phyloP scores from a whole-genome alignment of 139 green algal species.

The Chlorella sp. region DNA sequence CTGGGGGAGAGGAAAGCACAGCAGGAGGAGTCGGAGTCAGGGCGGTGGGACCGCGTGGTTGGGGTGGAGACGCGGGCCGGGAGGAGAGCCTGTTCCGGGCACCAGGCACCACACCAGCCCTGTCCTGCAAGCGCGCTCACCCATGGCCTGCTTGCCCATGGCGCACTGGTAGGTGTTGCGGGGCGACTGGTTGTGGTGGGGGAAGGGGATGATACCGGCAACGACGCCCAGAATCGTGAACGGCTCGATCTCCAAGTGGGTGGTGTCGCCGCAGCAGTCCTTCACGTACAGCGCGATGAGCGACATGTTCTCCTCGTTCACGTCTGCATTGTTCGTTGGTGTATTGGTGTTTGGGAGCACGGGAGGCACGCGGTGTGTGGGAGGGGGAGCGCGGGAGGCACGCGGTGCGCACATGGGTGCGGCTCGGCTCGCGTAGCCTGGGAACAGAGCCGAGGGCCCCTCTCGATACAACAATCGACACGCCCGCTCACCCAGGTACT shows the following conservation, averaged over 20 bases:
- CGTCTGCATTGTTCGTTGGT: conserved; percentile 53
- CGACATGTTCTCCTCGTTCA: conserved; percentile 97
- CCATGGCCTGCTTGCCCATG: conserved; percentile 99
- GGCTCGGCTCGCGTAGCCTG: no score
- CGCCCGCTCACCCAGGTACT: conserved; percentile 89
- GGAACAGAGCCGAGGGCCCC: no score
- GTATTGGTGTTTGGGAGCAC: no score
- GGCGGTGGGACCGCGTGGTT: no score
- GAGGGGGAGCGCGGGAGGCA: no score
- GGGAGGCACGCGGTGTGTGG: not conserved
- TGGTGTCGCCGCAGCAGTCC: conserved; percentile 64
- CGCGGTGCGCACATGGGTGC: not conserved
- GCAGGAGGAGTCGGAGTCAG: no score
- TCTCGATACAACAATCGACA: no score
- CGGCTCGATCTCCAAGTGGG: conserved; percentile 98
- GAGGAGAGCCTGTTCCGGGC: no score
- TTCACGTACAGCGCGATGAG: conserved; percentile 92
- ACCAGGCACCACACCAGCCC: no score
- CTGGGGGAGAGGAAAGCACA: no score
- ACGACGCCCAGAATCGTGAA: conserved; percentile 99
- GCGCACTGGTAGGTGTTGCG: conserved; percentile 99
- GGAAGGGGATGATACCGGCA: conserved; percentile 96
- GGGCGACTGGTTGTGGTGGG: conserved; percentile 99
- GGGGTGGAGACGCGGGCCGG: no score
- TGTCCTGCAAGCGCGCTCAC: no score